phyloP scores from a whole-genome alignment of 768 basidiomycete species.

The Asterophora lycoperdoides region DNA sequence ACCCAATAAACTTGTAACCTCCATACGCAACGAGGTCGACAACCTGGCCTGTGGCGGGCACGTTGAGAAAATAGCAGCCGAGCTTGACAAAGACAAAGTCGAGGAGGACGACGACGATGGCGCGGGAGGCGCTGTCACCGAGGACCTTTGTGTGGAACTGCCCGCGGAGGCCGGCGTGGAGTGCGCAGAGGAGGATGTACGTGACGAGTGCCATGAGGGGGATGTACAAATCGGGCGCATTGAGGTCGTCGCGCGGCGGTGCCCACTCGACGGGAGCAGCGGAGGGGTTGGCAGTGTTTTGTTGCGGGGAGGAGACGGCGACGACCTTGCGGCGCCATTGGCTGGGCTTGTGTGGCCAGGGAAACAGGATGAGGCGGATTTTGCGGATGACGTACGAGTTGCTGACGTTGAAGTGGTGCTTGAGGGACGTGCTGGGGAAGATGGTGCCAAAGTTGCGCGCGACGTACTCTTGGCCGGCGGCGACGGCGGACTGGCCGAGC shows the following conservation, averaged over 20 bases:
- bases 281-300: too few relatives aligned
- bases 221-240: conserved; percentile 95
- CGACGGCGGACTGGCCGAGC: conserved; percentile 85
- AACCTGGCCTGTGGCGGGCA: conserved; percentile 65
- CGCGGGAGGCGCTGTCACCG: conserved; percentile 80
- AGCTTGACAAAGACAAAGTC: conserved; percentile 89
- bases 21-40: conserved; percentile 88
- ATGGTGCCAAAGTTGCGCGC: conserved; percentile 61
- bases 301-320: too few relatives aligned
- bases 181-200: conserved; percentile 85
- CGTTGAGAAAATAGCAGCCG: conserved; percentile 91
- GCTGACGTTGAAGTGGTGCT: conserved; percentile 76
- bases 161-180: conserved; percentile 77
- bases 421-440: conserved; percentile 14
- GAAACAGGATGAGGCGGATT: conserved; percentile 84
- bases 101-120: conserved; percentile 76
- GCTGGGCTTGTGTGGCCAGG: conserved; percentile 92
- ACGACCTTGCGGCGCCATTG: conserved; percentile 47
- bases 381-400: conserved; percentile 94
- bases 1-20: conserved; percentile 98
- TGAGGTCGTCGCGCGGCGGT: conserved; percentile 89
- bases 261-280: conserved; percentile 55
- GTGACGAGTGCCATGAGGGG: conserved; percentile 97
- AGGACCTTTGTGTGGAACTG: conserved; percentile 88
- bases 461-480: conserved; percentile 93